Evolutionary conservation across 345 rosid species (phyloP).

Genomic region (Acer saccharum): DNA sequence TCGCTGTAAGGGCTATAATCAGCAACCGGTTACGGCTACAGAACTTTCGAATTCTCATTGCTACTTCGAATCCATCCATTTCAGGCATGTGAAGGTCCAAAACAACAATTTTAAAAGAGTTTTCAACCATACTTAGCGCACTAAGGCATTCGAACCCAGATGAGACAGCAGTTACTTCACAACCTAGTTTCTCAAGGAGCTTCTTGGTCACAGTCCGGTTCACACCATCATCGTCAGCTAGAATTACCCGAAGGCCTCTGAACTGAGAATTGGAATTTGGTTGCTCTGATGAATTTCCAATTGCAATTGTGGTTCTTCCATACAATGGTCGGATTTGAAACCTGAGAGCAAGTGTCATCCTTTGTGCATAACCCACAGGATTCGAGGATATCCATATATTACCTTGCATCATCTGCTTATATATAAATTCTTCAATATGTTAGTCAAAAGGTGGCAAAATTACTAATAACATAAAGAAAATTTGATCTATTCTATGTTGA

Average conservation of each 20-base stretch:
- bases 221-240: constrained; percentile 74
- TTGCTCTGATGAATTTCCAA: constrained; percentile 46
- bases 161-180: constrained; percentile 79
- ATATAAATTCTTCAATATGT: neutral
- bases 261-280: constrained; percentile 56
- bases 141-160: constrained; percentile 88
- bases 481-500: no score
- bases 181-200: constrained; percentile 84
- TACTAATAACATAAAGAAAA: no score
- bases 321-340: constrained; percentile 56
- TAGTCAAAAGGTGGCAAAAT: neutral
- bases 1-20: constrained; percentile 87
- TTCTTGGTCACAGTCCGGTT: constrained; percentile 79
- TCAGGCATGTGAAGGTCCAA: constrained; percentile 93
- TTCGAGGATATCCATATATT: constrained; percentile 73
- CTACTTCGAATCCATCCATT: constrained; percentile 94
- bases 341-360: constrained; percentile 72
- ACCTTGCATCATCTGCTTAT: constrained; percentile 94
- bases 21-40: constrained; percentile 75
- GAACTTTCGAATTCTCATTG: constrained; percentile 79
- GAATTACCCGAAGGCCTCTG: constrained; percentile 62
- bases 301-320: constrained; percentile 42
- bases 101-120: constrained; percentile 58
- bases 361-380: constrained; percentile 62
- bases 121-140: constrained; percentile 56